phyloP scores from a whole-genome alignment of 2,329 filamentous ascomycete species.

The Phaeomoniella chlamydospora region DNA sequence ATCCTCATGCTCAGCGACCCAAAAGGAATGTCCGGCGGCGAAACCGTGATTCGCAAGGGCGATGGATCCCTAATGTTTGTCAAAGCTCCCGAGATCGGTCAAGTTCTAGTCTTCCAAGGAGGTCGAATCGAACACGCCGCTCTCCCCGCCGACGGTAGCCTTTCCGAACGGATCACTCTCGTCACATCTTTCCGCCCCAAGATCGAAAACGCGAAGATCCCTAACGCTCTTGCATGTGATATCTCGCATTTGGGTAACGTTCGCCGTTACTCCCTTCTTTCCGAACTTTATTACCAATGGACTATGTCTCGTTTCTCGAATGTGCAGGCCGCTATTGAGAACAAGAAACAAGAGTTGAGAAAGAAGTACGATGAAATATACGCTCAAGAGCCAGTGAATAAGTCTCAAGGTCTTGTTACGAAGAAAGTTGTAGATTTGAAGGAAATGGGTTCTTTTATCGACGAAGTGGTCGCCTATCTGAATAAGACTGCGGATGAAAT shows the following conservation, averaged over 20 bases:
- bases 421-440: neutral
- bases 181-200: conserved; percentile 14
- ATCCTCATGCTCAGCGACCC: conserved; percentile 17
- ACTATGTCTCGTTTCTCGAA: conserved; percentile 12
- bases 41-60: conserved; percentile 13
- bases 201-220: neutral
- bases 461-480: neutral
- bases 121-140: conserved; percentile 14
- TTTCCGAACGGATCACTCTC: conserved; percentile 13
- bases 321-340: conserved; percentile 4
- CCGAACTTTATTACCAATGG: conserved; percentile 17
- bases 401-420: neutral
- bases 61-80: conserved; percentile 9
- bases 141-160: conserved; percentile 11
- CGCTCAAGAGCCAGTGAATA: neutral
- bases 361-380: neutral
- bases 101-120: conserved; percentile 9
- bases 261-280: conserved; percentile 11
- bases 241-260: conserved; percentile 8
- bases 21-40: conserved; percentile 14
- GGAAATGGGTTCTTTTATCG: neutral
- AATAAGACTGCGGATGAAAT: neutral
- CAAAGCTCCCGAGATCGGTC: conserved; percentile 7
- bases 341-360: neutral
- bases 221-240: neutral